Conservation (phyloP, 2,329 filamentous ascomycete genomes). For the Dothidotthia symphoricarpi region DNA sequence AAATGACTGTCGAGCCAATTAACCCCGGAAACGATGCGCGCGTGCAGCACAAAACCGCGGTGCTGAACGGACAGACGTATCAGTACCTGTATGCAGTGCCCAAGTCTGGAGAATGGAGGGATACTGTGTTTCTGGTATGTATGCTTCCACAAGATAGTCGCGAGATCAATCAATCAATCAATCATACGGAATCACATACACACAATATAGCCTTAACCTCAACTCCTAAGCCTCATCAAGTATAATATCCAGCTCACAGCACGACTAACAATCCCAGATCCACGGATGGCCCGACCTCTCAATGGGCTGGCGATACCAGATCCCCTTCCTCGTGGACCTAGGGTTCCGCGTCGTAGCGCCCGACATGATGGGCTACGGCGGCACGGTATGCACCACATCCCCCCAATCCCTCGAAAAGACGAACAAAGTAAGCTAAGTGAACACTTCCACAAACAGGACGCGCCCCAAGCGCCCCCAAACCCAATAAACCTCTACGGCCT, state of each 20-base stretch:
- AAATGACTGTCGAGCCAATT: slow-evolving; percentile 57
- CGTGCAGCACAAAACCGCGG: slow-evolving; percentile 61
- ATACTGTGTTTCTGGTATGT: slow-evolving; percentile 56
- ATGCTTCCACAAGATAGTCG: slow-evolving; percentile 1
- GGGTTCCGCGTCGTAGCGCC: slow-evolving; percentile 78
- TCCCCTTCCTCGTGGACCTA: slow-evolving; percentile 69
- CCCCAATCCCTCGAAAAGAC: not conserved
- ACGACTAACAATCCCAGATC: slow-evolving; percentile 44
- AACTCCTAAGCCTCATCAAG: no score
- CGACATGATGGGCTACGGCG: slow-evolving; percentile 83
- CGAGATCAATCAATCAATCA: no score
- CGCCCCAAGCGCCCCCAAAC: slow-evolving; percentile 57
- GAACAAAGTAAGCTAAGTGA: slow-evolving; percentile 11
- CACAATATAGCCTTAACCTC: no score
- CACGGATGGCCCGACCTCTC: slow-evolving; percentile 83
- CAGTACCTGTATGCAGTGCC: slow-evolving; percentile 57
- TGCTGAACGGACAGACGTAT: slow-evolving; percentile 69
- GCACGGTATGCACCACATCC: slow-evolving; percentile 54
- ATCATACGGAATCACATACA: not conserved
- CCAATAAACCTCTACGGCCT: slow-evolving; percentile 63
- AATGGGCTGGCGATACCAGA: slow-evolving; percentile 86
- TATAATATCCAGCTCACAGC: no score
- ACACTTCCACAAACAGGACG: slow-evolving; percentile 34
- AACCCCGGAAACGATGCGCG: slow-evolving; percentile 62
- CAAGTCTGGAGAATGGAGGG: slow-evolving; percentile 44